Evolutionary conservation across 768 basidiomycete species (phyloP), one percentile per base, ranked within the genome.

Genomic region (Mycena leptocephala): DNA sequence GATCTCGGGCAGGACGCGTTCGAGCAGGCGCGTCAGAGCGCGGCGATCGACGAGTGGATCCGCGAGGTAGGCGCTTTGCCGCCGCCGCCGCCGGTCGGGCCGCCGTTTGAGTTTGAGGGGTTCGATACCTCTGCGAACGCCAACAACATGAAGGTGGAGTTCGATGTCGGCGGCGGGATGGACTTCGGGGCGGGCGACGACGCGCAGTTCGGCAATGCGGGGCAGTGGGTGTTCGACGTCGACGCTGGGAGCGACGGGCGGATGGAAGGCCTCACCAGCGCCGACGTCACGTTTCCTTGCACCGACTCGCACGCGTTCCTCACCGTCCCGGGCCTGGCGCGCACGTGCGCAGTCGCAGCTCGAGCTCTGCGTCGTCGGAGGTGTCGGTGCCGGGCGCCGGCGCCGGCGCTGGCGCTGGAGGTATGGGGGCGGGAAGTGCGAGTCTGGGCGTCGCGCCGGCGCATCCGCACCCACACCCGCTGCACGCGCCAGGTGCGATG

Each of bases 11-110:
- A 61, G 20, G 18, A 33, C 39, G 58, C 28, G 33, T 24, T 48
- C 16, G 74, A 48, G 56, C 68, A 28, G 35, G 28, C 53, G 32
- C 28, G 61, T 13, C 66, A 69, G 59, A 51, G 64, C 46, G 51
- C 41, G 41, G 74, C 67, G 72, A 89, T 93, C 53, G 93, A 93
- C 79, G 92, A 93, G 71, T 94, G 93, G 93, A 85, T 93, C 69
- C 88, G 89, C 67, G 90, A 92, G 78, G 85, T 92, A 78, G 86
- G 87, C 65, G 80, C 79, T 78, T 81, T 85, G 74, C 79, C 85
- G 76, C 18, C 76, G 72, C 48, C 79, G 18, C 24, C 67, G 61
- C 71, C 80, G 77, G 48, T 78, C 22, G 46, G 18, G 28, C 39
- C 53, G 62, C 63, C 69, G 24, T 77, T 70, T 24, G 76, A 70